A percentile compares a stretch with the other conserved stretches of the same genome.
phyloP scores from a whole-genome alignment of 2,329 filamentous ascomycete genomes.

The Amesomyces nigricolor region DNA sequence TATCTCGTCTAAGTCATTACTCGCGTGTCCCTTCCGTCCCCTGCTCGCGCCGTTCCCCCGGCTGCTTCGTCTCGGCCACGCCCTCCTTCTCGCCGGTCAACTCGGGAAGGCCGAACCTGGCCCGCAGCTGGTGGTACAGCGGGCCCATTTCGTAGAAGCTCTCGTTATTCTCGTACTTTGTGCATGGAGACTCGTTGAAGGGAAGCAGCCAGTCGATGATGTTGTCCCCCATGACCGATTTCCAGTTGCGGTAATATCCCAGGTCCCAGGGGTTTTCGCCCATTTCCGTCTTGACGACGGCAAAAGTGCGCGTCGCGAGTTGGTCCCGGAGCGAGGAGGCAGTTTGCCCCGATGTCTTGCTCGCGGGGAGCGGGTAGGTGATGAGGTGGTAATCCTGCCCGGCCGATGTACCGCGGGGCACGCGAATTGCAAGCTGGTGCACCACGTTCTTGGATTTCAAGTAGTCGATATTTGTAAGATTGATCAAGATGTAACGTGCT shows the following conservation, averaged over 20 bases:
- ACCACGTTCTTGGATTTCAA: conserved; percentile 56
- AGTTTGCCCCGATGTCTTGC: conserved; percentile 21
- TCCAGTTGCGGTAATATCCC: conserved; percentile 64
- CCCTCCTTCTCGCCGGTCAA: conserved; percentile 13
- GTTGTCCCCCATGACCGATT: conserved; percentile 69
- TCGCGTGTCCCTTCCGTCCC: background rate
- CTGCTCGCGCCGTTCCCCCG: background rate
- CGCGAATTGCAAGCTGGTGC: conserved; percentile 68
- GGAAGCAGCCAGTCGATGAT: conserved; percentile 77
- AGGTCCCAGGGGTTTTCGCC: conserved; percentile 86
- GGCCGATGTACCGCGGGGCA: conserved; percentile 47
- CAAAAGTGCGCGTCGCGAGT: conserved; percentile 62
- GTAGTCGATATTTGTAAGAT: conserved; percentile 80
- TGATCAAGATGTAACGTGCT: conserved; percentile 61
- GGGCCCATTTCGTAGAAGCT: conserved; percentile 65
- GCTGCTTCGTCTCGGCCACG: conserved; percentile 7
- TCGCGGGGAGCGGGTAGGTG: conserved; percentile 50
- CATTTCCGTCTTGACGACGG: conserved; percentile 65
- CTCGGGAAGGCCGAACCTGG: conserved; percentile 35
- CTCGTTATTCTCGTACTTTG: conserved; percentile 56
- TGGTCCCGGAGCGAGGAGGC: conserved; percentile 35
- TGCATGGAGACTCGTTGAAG: conserved; percentile 67
- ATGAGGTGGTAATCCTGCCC: conserved; percentile 46
- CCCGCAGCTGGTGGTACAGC: conserved; percentile 52
- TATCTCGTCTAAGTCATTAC: conserved; percentile 14